These are phyloP conservation scores for Talaromyces wortmannii DNA, from an alignment of 495 filamentous ascomycete genomes.

Conservation along the genomic window DNA sequence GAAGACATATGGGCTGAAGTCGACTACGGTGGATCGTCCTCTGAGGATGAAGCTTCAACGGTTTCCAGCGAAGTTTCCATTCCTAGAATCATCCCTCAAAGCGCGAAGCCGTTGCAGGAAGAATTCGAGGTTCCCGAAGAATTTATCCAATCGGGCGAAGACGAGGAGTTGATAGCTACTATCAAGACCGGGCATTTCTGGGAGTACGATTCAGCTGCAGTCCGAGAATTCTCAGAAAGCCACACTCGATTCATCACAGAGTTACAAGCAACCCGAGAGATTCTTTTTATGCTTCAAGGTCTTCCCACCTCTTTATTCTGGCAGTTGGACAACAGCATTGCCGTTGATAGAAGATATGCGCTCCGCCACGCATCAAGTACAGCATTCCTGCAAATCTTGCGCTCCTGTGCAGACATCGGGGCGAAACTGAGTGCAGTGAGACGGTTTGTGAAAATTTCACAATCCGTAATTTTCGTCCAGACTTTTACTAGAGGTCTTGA, in stretches of 20 bases:
- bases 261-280: conserved; percentile 67
- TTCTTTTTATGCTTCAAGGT: conserved; percentile 77
- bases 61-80: conserved; percentile 21
- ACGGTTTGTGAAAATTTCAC: conserved; percentile 30
- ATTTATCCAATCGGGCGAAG: conserved; percentile 23
- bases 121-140: conserved; percentile 32
- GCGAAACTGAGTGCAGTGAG: conserved; percentile 38
- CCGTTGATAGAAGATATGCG: conserved; percentile 27
- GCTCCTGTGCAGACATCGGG: conserved; percentile 36
- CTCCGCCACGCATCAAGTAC: conserved; percentile 30
- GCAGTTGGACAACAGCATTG: conserved; percentile 30
- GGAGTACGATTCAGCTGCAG: conserved; percentile 27
- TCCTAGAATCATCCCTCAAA: conserved; percentile 14
- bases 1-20: conserved; percentile 72
- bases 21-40: conserved; percentile 62
- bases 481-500: conserved; percentile 46
- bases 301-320: conserved; percentile 67
- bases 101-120: conserved; percentile 15
- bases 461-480: conserved; percentile 42
- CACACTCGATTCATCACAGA: conserved; percentile 56
- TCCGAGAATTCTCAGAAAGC: conserved; percentile 16
- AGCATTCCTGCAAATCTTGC: conserved; percentile 32
- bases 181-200: conserved; percentile 60
- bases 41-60: conserved; percentile 42
- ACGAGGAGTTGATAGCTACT: conserved; percentile 35